Percentiles rank a stretch among this genome's conserved stretches.
Conservation (phyloP, 2,329 filamentous ascomycete genomes). For the Huntiella omanensis region DNA sequence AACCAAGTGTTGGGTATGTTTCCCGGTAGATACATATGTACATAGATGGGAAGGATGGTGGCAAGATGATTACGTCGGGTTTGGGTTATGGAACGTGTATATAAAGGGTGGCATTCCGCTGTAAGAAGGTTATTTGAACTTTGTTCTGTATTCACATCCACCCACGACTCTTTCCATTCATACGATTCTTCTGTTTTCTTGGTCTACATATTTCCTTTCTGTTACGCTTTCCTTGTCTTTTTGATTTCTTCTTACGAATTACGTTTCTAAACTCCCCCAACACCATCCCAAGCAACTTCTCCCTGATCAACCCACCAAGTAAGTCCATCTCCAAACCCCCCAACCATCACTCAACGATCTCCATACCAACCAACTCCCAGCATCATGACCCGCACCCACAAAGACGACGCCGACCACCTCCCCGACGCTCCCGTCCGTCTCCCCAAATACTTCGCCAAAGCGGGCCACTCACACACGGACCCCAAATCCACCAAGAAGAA, state of each 20-base stretch:
- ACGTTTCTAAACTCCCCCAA: not conserved
- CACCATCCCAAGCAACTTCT: not conserved
- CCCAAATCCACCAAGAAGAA: conserved; percentile 88
- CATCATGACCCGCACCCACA: conserved; percentile 92
- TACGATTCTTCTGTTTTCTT: not conserved
- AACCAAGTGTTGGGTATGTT: too few relatives aligned
- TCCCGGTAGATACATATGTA: too few relatives aligned
- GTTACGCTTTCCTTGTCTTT: not conserved
- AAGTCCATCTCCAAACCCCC: not conserved
- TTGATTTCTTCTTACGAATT: not conserved
- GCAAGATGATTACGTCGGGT: too few relatives aligned
- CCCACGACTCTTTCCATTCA: not conserved
- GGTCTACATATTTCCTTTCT: not conserved
- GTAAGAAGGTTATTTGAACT: too few relatives aligned
- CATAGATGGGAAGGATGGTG: too few relatives aligned
- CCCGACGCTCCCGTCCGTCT: conserved; percentile 70
- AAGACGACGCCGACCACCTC: conserved; percentile 40
- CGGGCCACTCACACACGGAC: conserved; percentile 60
- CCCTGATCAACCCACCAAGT: not conserved
- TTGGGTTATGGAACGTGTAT: too few relatives aligned
- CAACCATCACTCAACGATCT: conserved; percentile 11
- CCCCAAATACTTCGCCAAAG: conserved; percentile 85
- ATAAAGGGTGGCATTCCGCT: too few relatives aligned
- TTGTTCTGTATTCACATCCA: too few relatives aligned
- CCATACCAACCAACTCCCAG: not conserved